Conservation (phyloP, 2,329 filamentous ascomycete genomes). For the Exophiala mesophila region DNA sequence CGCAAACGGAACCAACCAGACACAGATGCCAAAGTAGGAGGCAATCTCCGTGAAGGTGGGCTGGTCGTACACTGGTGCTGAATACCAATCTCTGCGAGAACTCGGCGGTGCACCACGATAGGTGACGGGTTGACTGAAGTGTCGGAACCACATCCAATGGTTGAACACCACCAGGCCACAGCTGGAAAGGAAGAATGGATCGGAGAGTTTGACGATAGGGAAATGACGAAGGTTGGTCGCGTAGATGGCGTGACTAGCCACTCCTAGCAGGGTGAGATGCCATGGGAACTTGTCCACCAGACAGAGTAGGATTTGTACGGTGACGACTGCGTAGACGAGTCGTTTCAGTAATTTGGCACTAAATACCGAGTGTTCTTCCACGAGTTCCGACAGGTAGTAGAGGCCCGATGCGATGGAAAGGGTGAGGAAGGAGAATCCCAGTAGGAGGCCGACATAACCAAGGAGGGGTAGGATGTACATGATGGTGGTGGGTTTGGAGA, state of each 20-base stretch:
- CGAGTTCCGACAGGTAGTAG: constrained; percentile 96
- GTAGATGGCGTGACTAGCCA: constrained; percentile 79
- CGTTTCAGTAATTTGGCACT: constrained; percentile 80
- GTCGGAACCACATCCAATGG: constrained; percentile 92
- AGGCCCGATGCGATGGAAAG: constrained; percentile 97
- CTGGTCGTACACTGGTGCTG: constrained; percentile 39
- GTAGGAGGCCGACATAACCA: constrained; percentile 78
- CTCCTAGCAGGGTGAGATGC: constrained; percentile 65
- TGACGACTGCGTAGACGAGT: constrained; percentile 79
- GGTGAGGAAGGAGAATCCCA: constrained; percentile 92
- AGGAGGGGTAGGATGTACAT: constrained; percentile 97
- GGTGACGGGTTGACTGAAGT: constrained; percentile 65
- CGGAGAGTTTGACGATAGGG: constrained; percentile 75
- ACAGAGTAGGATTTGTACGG: constrained; percentile 67
- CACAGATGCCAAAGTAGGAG: constrained; percentile 90
- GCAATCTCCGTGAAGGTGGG: constrained; percentile 92
- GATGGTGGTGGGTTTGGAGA: constrained; percentile 27
- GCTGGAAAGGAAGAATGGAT: constrained; percentile 79
- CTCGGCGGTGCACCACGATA: constrained; percentile 43
- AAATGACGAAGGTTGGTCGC: constrained; percentile 76
- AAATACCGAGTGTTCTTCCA: constrained; percentile 94
- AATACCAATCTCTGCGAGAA: constrained; percentile 32
- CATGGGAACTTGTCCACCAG: constrained; percentile 83
- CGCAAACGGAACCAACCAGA: constrained; percentile 94
- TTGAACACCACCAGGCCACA: constrained; percentile 82